These are phyloP conservation scores for Thyridium curvatum DNA, from an alignment of 2,329 filamentous ascomycete genomes.

Conservation along the genomic window DNA sequence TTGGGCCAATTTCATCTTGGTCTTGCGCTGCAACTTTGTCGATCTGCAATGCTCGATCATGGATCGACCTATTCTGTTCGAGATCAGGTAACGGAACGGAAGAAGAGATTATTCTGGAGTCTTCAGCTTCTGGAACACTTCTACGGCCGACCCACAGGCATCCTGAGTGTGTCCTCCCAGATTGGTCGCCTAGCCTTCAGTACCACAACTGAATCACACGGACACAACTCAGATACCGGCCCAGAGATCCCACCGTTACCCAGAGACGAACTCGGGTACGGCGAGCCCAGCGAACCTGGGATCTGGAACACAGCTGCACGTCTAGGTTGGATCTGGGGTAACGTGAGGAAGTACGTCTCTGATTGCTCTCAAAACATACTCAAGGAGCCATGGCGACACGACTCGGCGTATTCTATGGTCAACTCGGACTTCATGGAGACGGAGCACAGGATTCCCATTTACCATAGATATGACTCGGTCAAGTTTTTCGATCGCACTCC, in stretches of 20 bases:
- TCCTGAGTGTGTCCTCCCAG: no score
- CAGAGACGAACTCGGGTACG: constrained; percentile 34
- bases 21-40: constrained; percentile 42
- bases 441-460: constrained; percentile 29
- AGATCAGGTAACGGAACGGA: constrained; percentile 31
- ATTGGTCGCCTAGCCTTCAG: no score
- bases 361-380: constrained; percentile 39
- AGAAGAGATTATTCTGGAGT: constrained; percentile 45
- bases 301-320: constrained; percentile 44
- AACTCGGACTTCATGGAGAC: constrained; percentile 39
- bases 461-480: constrained; percentile 45
- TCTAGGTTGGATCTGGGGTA: constrained; percentile 45
- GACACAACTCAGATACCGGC: no score
- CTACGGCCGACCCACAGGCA: constrained; percentile 34
- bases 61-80: constrained; percentile 28
- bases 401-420: constrained; percentile 44
- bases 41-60: constrained; percentile 41
- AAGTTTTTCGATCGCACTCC: constrained; percentile 43
- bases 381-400: constrained; percentile 43
- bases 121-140: constrained; percentile 42
- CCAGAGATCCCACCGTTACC: constrained; percentile 30
- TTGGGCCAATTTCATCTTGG: constrained; percentile 44
- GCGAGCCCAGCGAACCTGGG: constrained; percentile 31
- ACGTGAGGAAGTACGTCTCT: constrained; percentile 37
- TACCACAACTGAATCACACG: no score